phyloP scores from a whole-genome alignment of 2,329 filamentous ascomycete species.

The Erysiphe neolycopersici region DNA sequence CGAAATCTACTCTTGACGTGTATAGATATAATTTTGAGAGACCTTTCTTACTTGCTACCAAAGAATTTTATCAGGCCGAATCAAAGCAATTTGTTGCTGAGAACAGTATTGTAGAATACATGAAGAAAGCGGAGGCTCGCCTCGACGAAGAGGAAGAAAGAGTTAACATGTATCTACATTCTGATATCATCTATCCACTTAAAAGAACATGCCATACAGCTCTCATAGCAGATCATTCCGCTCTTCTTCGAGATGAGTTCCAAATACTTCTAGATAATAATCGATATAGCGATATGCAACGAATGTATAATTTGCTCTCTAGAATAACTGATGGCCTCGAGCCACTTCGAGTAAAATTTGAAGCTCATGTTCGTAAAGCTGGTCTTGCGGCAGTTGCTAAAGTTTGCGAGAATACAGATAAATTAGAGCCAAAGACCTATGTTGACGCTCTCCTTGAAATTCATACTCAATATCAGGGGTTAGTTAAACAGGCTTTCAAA shows the following conservation, averaged over 20 bases:
- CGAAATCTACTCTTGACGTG: conserved; percentile 84
- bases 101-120: conserved; percentile 95
- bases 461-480: conserved; percentile 70
- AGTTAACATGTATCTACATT: conserved; percentile 72
- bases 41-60: conserved; percentile 70
- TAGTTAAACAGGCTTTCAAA: conserved; percentile 79
- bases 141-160: conserved; percentile 85
- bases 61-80: conserved; percentile 67
- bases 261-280: conserved; percentile 83
- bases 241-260: conserved; percentile 79
- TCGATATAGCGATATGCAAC: conserved; percentile 77
- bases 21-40: conserved; percentile 82
- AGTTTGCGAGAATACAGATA: conserved; percentile 66
- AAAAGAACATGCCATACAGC: conserved; percentile 75
- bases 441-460: conserved; percentile 87
- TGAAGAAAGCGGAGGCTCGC: conserved; percentile 92
- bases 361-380: conserved; percentile 75
- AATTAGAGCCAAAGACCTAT: conserved; percentile 85
- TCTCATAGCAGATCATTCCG: conserved; percentile 68
- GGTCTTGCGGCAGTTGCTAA: conserved; percentile 75
- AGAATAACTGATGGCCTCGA: conserved; percentile 80
- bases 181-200: conserved; percentile 60
- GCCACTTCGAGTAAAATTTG: conserved; percentile 63
- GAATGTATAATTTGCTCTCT: conserved; percentile 83
- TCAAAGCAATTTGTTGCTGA: conserved; percentile 86